Percentiles rank a stretch among this genome's conserved stretches.
phyloP scores from a whole-genome alignment of 169 alveolate genomes.

The Plasmodium falciparum region DNA sequence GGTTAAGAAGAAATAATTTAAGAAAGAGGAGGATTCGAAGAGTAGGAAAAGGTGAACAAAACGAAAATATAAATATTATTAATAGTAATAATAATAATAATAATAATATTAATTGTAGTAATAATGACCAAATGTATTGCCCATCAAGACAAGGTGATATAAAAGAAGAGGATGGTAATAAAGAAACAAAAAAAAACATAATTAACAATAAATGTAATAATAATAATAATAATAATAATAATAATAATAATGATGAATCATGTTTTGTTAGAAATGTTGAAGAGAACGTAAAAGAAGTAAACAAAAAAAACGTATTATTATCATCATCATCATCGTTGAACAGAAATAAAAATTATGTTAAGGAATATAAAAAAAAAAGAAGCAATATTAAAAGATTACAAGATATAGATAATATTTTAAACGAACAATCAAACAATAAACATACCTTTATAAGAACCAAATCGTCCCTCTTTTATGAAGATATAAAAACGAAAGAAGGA shows the following conservation, averaged over 20 bases:
- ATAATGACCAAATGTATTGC: too few relatives aligned
- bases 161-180: too few relatives aligned
- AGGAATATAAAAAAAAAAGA: constrained; percentile 9
- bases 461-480: constrained; percentile 33
- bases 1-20: not conserved
- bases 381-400: constrained; percentile 16
- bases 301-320: not conserved
- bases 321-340: not conserved
- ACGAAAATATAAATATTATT: not conserved
- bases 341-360: not conserved
- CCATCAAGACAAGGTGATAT: too few relatives aligned
- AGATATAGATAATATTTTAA: constrained; percentile 43
- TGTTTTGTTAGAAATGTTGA: not conserved
- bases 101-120: too few relatives aligned
- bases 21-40: not conserved
- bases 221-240: too few relatives aligned
- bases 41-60: not conserved
- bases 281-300: not conserved
- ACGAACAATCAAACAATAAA: constrained; percentile 23
- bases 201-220: too few relatives aligned
- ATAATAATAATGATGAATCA: too few relatives aligned
- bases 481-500: constrained; percentile 15
- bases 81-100: not conserved
- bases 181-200: too few relatives aligned
- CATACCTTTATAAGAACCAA: constrained; percentile 58